These are phyloP conservation scores for Iris macrosiphon DNA, from an alignment of 106 monocot species.

Conservation along the genomic window DNA sequence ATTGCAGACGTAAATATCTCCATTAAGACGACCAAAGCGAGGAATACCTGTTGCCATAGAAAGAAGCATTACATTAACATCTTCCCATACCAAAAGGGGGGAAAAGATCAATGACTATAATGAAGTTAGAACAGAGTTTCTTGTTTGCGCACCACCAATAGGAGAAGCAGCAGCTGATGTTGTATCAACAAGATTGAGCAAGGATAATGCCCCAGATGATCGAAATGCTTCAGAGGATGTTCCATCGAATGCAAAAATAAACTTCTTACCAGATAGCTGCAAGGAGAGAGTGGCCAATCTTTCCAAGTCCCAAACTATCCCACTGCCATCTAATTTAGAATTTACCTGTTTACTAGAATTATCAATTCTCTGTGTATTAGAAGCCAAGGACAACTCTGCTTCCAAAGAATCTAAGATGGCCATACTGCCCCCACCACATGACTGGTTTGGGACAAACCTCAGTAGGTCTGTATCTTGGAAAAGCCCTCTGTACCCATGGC, in stretches of 20 bases:
- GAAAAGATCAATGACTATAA: too few species aligned
- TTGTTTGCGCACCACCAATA: constrained; percentile 73
- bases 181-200: constrained; percentile 97
- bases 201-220: constrained; percentile 74
- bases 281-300: constrained; percentile 60
- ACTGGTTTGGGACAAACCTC: constrained; percentile 89
- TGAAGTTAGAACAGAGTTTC: too few species aligned
- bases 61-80: constrained; percentile 14
- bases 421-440: constrained; percentile 97
- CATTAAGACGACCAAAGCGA: constrained; percentile 89
- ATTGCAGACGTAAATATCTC: constrained; percentile 84
- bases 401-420: constrained; percentile 95
- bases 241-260: constrained; percentile 98
- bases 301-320: constrained; percentile 94
- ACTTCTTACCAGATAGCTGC: constrained; percentile 90
- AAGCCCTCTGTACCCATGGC: constrained; percentile 88
- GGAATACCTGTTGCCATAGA: constrained; percentile 69
- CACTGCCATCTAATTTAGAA: constrained; percentile 68
- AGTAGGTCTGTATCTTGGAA: constrained; percentile 96
- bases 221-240: constrained; percentile 78
- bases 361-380: constrained; percentile 69
- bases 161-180: constrained; percentile 94
- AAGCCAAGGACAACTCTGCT: constrained; percentile 38
- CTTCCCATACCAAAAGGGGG: too few species aligned
- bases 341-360: constrained; percentile 50